Base-by-base conservation (phyloP, 352 stramenopile species). In the Pythium brachiatum region DNA sequence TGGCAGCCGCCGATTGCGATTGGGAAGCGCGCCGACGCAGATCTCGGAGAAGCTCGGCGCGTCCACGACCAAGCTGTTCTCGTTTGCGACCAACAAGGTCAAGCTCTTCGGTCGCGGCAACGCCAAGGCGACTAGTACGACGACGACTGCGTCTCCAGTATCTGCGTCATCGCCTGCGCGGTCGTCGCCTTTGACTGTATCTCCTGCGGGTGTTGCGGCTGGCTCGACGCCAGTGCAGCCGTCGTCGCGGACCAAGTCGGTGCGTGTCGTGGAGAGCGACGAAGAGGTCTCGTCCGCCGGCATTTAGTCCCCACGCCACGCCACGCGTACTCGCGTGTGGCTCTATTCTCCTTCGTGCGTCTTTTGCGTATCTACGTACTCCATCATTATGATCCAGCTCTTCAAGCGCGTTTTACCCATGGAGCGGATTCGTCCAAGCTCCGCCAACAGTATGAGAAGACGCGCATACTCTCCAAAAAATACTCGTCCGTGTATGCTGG, bases 11-110 rank as follows among this genome's bases (percentile, higher is more conserved):
- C 67, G 74, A 15, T 79, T 39, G 74, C 58, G 43, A 68, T 72
- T 86, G 58, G 75, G 72, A 21, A 88, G 76, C 56, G 75, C 87
- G 15, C 73, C 75, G 43, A 76, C 72, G 60, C 70, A 83, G 44
- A 48, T 83, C 62, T 46, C 34, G 27, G 75, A 78, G 23, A 80
- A 82, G 48, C 80, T 61, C 54, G 55, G 81, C 27, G 63, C 57
- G 12, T 70, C 57, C 23, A 66, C 64, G 20, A 63, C 43, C 34
- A 66, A 64, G 57, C 57, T 70, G 36, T 63, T 70, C n/a, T 66
- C 64, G 43, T 66, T 62, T 23, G 63, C 63, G 9, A 39, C 18
- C 11, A 68, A 56, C 61, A 68, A 54, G 23, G 63, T 57, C 51
- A 70, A 70, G 52, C 34, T 70, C 18, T 65, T 70, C 46, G 51